A percentile compares a stretch with the other conserved stretches of the same genome.
These are phyloP conservation scores for Penicillium brasilianum DNA, from an alignment of 2,329 filamentous ascomycete genomes.

Conservation along the genomic window DNA sequence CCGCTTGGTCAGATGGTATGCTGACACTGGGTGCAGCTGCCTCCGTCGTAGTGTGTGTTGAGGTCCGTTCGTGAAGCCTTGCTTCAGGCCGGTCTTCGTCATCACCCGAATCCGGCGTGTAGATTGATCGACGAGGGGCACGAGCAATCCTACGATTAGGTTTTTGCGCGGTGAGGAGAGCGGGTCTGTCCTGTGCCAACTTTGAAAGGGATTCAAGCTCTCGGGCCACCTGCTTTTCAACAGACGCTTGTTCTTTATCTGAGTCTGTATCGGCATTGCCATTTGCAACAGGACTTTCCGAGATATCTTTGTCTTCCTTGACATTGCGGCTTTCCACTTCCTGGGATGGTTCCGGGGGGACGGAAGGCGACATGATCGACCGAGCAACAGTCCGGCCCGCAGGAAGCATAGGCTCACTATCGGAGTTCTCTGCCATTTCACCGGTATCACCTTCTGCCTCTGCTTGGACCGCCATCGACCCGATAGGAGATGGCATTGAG, in stretches of 20 bases:
- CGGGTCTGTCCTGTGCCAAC: neutral
- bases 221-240: neutral
- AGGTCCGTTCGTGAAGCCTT: neutral
- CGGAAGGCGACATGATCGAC: neutral
- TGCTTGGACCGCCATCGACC: neutral
- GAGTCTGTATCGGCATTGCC: neutral
- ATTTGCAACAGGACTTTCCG: no score
- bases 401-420: neutral
- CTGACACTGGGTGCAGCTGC: neutral
- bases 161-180: neutral
- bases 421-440: neutral
- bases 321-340: neutral
- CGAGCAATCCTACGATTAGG: neutral
- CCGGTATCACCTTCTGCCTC: neutral
- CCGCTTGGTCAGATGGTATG: no score
- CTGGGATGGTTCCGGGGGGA: neutral
- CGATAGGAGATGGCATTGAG: neutral
- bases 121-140: constrained; percentile 2
- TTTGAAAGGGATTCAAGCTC: neutral
- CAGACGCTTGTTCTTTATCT: neutral
- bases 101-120: neutral
- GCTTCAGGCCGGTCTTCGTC: neutral
- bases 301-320: neutral
- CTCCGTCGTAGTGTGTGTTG: neutral
- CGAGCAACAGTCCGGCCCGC: neutral